These are phyloP conservation scores for Aegilops sharonensis DNA, from an alignment of 176 grass and related monocot genomes.

Conservation along the genomic window DNA sequence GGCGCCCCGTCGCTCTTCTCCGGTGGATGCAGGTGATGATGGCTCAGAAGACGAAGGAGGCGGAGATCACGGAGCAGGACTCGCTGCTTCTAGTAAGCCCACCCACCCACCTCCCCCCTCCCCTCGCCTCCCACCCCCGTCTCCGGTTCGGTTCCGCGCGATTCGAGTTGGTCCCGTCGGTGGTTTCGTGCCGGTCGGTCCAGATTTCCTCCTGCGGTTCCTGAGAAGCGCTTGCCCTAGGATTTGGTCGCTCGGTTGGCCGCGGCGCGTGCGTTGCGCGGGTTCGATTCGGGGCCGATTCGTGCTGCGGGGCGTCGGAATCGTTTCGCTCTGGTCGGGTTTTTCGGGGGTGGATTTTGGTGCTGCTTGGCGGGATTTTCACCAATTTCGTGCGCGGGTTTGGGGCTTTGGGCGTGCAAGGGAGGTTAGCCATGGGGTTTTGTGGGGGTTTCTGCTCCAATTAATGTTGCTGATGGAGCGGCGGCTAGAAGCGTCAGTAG, in stretches of 20 bases:
- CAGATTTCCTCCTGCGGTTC: background rate
- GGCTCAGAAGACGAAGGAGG: slow-evolving; percentile 81
- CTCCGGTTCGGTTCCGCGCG: slow-evolving; percentile 3
- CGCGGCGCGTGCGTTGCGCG: background rate
- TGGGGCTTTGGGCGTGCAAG: slow-evolving; percentile 10
- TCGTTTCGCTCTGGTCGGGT: background rate
- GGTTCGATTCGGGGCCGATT: slow-evolving; percentile 23
- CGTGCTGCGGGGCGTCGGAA: background rate
- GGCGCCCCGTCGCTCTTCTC: background rate
- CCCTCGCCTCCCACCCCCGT: background rate
- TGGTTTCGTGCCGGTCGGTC: background rate
- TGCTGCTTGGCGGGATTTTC: background rate
- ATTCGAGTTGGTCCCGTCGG: background rate
- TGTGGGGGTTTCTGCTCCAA: slow-evolving; percentile 1
- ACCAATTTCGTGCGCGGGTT: slow-evolving; percentile 4
- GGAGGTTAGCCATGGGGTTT: background rate
- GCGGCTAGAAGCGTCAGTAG: background rate
- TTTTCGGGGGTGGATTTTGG: background rate
- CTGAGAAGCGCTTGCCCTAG: background rate
- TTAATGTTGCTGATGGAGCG: background rate
- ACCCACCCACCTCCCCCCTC: background rate
- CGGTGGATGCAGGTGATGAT: slow-evolving; percentile 49
- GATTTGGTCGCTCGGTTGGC: background rate
- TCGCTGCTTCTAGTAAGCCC: slow-evolving; percentile 78
- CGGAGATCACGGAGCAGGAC: slow-evolving; percentile 94